A percentile compares a stretch with the other conserved stretches of the same genome.
Conservation (phyloP, 1,284 basidiomycete genomes). For the Pascua guehoae region DNA sequence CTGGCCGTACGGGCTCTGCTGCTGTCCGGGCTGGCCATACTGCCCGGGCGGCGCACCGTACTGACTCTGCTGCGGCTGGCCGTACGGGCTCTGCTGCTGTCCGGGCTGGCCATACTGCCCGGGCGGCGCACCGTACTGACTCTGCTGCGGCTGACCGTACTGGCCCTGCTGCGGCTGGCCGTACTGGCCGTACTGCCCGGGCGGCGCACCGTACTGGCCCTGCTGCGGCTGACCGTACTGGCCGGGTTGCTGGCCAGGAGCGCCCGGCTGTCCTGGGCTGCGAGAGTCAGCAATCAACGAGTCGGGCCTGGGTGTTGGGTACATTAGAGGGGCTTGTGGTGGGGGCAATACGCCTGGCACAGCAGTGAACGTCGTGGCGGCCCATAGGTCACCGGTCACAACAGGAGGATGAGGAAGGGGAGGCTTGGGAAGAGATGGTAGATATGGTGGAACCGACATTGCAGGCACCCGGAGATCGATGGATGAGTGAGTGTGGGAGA, state of each 20-base stretch:
- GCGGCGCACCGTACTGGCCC: constrained; percentile 30
- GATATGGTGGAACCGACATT: neutral
- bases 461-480: neutral
- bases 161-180: constrained; percentile 18
- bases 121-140: constrained; percentile 30
- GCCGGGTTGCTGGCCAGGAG: constrained; percentile 19
- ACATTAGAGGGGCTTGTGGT: neutral
- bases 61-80: constrained; percentile 23
- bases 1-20: constrained; percentile 16
- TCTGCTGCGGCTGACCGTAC: neutral
- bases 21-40: constrained; percentile 25
- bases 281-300: neutral
- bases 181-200: constrained; percentile 20
- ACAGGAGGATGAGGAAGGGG: neutral
- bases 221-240: constrained; percentile 24
- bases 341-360: too few species aligned
- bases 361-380: neutral
- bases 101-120: constrained; percentile 33
- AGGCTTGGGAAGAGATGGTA: neutral
- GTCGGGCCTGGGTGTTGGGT: neutral
- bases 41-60: constrained; percentile 33
- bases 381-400: too few species aligned
- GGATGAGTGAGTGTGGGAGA: neutral
- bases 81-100: constrained; percentile 28
- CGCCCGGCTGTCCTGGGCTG: constrained; percentile 3